phyloP scores from a whole-genome alignment of 177 flowering plant genomes.

The Vitis hybrid region DNA sequence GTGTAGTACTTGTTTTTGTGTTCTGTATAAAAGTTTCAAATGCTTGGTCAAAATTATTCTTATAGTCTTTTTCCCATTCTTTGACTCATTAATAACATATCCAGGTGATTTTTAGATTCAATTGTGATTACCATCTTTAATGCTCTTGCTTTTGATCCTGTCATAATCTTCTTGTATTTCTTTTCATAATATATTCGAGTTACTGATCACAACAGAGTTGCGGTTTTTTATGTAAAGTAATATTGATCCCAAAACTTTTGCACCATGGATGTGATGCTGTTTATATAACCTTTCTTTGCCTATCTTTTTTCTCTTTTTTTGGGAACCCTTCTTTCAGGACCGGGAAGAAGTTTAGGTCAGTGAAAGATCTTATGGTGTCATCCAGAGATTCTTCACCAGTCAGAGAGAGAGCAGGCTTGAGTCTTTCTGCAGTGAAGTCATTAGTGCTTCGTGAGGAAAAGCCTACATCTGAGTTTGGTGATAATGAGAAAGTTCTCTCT shows the following conservation, averaged over 20 bases:
- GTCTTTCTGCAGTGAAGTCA: conserved; percentile 84
- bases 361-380: conserved; percentile 67
- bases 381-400: conserved; percentile 74
- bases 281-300: not conserved
- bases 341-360: conserved; percentile 59
- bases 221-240: not conserved
- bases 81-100: too few relatives aligned
- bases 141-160: too few relatives aligned
- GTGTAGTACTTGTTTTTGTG: not conserved
- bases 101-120: not conserved
- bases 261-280: not conserved
- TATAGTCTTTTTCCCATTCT: too few relatives aligned
- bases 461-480: conserved; percentile 39
- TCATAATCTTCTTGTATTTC: too few relatives aligned
- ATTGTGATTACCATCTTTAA: not conserved
- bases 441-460: conserved; percentile 81
- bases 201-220: not conserved
- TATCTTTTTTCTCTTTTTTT: not conserved
- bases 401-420: conserved; percentile 70
- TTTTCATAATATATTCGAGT: not conserved
- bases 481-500: conserved; percentile 52
- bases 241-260: not conserved
- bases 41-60: too few relatives aligned
- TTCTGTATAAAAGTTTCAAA: not conserved
- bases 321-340: conserved; percentile 37